Evolutionary conservation across 164 flowering plant species (phyloP).

Genomic region (Tetracentron sinense): DNA sequence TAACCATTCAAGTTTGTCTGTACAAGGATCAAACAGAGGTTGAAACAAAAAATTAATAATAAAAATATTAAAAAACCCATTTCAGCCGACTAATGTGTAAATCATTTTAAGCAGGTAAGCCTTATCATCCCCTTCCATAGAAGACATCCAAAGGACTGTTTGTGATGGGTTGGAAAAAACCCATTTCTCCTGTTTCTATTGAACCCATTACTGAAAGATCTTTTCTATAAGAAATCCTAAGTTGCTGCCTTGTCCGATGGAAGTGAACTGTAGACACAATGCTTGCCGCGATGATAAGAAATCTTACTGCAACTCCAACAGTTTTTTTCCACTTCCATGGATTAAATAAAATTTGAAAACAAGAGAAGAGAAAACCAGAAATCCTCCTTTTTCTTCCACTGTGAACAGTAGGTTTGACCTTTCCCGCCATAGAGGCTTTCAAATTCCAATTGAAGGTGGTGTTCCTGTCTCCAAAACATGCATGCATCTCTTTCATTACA

Average conservation of each 20-base stretch:
- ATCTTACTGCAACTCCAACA: slow-evolving; percentile 7
- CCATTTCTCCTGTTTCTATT: not conserved
- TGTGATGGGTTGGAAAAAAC: slow-evolving; percentile 5
- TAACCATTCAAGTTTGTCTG: too few species aligned
- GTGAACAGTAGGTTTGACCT: not conserved
- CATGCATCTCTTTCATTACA: slow-evolving; percentile 19
- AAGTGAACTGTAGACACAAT: slow-evolving; percentile 14
- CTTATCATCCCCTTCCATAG: slow-evolving; percentile 21
- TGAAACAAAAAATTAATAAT: too few species aligned
- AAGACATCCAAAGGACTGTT: slow-evolving; percentile 16
- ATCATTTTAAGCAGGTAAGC: not conserved
- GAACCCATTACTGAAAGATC: not conserved
- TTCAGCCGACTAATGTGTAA: not conserved
- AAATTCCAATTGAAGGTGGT: slow-evolving; percentile 4
- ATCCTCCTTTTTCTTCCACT: not conserved
- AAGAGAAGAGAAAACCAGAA: slow-evolving; percentile 3
- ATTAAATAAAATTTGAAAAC: slow-evolving; percentile 7
- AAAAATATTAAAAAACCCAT: not conserved
- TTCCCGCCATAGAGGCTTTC: not conserved
- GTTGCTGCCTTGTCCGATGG: slow-evolving; percentile 1
- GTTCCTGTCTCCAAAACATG: slow-evolving; percentile 7
- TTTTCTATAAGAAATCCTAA: not conserved
- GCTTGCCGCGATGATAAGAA: slow-evolving; percentile 8
- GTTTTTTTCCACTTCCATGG: slow-evolving; percentile 20
- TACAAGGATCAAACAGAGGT: not conserved